A percentile compares a stretch with the other conserved stretches of the same genome.
phyloP scores from a whole-genome alignment of 1,284 basidiomycete genomes.

The Sphaerobolus stellatus region DNA sequence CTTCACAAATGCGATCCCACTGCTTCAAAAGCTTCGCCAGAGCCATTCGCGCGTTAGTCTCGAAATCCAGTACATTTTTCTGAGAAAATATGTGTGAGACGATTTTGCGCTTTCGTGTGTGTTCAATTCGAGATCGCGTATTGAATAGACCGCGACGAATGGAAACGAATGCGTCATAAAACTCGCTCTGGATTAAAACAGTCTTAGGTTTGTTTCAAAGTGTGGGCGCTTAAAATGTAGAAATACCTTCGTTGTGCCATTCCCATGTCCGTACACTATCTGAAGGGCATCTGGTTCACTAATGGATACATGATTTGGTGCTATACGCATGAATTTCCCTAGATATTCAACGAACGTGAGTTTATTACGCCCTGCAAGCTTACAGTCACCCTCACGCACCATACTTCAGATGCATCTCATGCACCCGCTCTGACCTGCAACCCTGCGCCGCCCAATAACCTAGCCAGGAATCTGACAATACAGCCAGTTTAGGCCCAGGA shows the following conservation, averaged over 20 bases:
- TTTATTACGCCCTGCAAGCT: not conserved
- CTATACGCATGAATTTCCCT: constrained; percentile 68
- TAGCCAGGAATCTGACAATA: constrained; percentile 78
- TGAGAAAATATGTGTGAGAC: constrained; percentile 86
- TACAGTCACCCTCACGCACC: constrained; percentile 51
- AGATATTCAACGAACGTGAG: not conserved
- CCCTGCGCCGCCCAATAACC: constrained; percentile 64
- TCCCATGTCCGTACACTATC: constrained; percentile 77
- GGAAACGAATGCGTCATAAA: constrained; percentile 58
- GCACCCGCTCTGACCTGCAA: constrained; percentile 74
- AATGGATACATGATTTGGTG: constrained; percentile 84
- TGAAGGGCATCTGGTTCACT: constrained; percentile 77
- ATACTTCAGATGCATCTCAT: constrained; percentile 73
- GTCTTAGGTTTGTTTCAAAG: constrained; percentile 18
- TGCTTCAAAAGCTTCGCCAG: constrained; percentile 64
- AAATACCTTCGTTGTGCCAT: constrained; percentile 71
- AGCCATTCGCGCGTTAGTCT: constrained; percentile 70
- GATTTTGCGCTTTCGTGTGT: constrained; percentile 87
- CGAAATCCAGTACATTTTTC: constrained; percentile 79
- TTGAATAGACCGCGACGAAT: constrained; percentile 81
- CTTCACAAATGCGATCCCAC: constrained; percentile 75
- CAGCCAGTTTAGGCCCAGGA: constrained; percentile 76
- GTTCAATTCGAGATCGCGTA: constrained; percentile 78
- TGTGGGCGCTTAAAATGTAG: constrained; percentile 62
- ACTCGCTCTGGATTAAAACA: constrained; percentile 22